A percentile compares a stretch with the other conserved stretches of the same genome.
Conservation (phyloP, 1,284 basidiomycete species). For the Trametes hirsuta region DNA sequence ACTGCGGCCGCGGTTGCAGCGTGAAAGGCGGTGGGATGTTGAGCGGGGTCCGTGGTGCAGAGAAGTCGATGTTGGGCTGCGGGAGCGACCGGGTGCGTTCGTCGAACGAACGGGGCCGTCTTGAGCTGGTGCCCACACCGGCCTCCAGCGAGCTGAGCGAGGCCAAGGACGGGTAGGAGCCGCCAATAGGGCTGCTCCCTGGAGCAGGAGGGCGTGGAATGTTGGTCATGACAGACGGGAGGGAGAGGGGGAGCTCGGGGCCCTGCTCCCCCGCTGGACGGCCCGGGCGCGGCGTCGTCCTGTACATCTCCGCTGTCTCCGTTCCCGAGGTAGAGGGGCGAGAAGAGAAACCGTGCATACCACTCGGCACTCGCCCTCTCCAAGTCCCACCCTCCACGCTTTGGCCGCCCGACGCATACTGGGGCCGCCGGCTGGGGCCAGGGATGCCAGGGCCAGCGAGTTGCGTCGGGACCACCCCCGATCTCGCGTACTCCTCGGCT, state of each 20-base stretch:
- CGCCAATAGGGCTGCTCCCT: constrained; percentile 15
- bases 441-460: constrained; percentile 68
- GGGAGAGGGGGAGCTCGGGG: constrained; percentile 17
- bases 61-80: constrained; percentile 34
- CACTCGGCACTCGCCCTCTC: constrained; percentile 4
- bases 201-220: constrained; percentile 11
- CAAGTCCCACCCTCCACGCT: constrained; percentile 16
- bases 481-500: constrained; percentile 25
- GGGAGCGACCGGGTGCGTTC: constrained; percentile 17
- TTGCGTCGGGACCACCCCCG: constrained; percentile 26
- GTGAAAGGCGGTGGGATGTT: constrained; percentile 63
- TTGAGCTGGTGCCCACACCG: constrained; percentile 4
- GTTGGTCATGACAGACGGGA: constrained; percentile 22
- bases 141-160: constrained; percentile 24
- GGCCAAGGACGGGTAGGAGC: constrained; percentile 22
- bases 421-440: constrained; percentile 39
- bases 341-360: constrained; percentile 16
- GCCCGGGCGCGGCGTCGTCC: constrained; percentile 20
- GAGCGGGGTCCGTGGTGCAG: constrained; percentile 49
- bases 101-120: constrained; percentile 12
- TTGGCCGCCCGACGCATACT: constrained; percentile 3
- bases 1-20: constrained; percentile 66
- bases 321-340: constrained; percentile 30
- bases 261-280: constrained; percentile 21
- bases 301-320: constrained; percentile 25